Base-by-base conservation (phyloP, 805 yeast species). In the Kluyveromyces starmeri region DNA sequence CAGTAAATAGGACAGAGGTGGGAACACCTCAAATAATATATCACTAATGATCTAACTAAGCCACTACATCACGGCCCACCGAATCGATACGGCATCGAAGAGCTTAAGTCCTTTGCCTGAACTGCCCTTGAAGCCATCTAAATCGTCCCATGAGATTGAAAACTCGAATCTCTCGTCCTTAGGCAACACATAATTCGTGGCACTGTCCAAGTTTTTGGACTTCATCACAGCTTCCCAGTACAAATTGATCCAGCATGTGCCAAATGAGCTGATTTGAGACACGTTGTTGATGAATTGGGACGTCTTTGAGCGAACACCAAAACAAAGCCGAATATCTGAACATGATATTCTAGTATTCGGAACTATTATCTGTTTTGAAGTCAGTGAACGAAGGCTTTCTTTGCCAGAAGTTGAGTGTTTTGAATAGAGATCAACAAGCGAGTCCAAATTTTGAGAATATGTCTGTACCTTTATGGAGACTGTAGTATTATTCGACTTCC, bases 41-140 rank as follows among this genome's bases (percentile, higher is more conserved):
- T n/a, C n/a, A n/a, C n/a, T n/a, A n/a, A n/a, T n/a, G n/a, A n/a
- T n/a, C n/a, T n/a, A n/a, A n/a, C n/a, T n/a, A n/a, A n/a, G n/a
- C n/a, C n/a, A n/a, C 26, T 16, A 38, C n/a, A 27, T 5, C 13
- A 39, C 18, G 8, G 39, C 32, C 56, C 53, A 52, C 13, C 48
- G 52, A 8, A 73, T 47, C 33, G 64, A 66, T 5, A 76, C 45
- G 8, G 56, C 35, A n/a, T 75, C 77, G 45, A 81, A 78, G 8
- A 70, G 44, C 40, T 64, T 61, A 3, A 60, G 36, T 0, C 86
- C 86, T 42, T 67, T 70, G 29, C 61, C 62, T n/a, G 50, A 47
- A 1, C 75, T 67, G 2, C 92, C 94, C 42, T 68, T 67, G 38
- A 65, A 66, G 0, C 94, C 94, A 54, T 83, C 94, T 45, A 79